Conservation (phyloP, 495 filamentous ascomycete genomes). For the Aspergillus affinis region DNA sequence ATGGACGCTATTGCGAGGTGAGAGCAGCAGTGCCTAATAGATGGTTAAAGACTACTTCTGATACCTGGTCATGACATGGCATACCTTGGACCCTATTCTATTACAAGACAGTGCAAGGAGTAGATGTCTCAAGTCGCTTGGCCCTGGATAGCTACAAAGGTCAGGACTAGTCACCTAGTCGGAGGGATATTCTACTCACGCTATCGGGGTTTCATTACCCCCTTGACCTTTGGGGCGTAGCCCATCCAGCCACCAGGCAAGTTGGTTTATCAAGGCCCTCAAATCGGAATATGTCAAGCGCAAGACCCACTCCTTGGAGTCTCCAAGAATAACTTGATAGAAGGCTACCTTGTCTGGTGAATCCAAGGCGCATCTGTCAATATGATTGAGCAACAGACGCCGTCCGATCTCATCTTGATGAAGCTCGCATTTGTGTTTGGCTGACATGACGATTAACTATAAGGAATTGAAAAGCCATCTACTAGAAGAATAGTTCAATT, state of each 20-base stretch:
- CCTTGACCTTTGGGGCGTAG: neutral
- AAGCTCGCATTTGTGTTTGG: too few relatives aligned
- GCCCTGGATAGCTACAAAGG: constrained; percentile 14
- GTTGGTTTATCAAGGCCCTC: constrained; percentile 48
- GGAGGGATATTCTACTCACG: neutral
- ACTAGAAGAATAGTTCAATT: too few relatives aligned
- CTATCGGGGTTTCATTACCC: neutral
- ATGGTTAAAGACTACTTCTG: neutral
- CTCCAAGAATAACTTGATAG: constrained; percentile 2
- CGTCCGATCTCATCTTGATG: neutral
- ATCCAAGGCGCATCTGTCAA: constrained; percentile 5
- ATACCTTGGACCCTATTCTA: constrained; percentile 11
- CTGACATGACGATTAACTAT: too few relatives aligned
- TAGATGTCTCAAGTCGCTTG: constrained; percentile 22
- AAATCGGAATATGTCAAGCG: constrained; percentile 41
- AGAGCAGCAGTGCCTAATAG: constrained; percentile 8
- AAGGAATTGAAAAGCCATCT: too few relatives aligned
- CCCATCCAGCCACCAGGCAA: constrained; percentile 42
- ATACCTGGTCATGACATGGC: constrained; percentile 5
- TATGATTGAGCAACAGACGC: constrained; percentile 13
- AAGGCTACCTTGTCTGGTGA: constrained; percentile 5
- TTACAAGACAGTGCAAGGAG: constrained; percentile 24
- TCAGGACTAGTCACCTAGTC: neutral
- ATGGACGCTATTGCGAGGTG: constrained; percentile 8
- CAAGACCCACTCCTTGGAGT: neutral